A percentile compares a stretch with the other conserved stretches of the same genome.
Conservation (phyloP, 2,329 filamentous ascomycete species). For the Botryotinia convoluta region DNA sequence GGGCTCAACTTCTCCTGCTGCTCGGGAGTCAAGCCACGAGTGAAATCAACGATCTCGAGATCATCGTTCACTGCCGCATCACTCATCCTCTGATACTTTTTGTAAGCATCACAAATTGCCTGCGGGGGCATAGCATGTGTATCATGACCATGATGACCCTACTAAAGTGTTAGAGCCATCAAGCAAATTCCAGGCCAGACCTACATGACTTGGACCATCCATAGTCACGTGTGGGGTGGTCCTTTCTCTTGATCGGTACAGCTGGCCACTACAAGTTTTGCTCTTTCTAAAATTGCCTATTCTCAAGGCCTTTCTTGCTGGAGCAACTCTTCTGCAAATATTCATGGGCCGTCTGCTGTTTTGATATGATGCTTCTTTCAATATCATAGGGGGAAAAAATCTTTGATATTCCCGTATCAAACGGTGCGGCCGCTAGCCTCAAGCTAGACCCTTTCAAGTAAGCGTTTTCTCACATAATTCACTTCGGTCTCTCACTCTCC, state of each 20-base stretch:
- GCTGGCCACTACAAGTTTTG: slow-evolving; percentile 3
- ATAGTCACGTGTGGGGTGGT: slow-evolving; percentile 17
- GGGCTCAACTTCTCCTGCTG: slow-evolving; percentile 32
- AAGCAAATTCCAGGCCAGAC: not conserved
- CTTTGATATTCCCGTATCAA: not conserved
- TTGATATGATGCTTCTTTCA: not conserved
- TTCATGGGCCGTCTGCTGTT: slow-evolving; percentile 4
- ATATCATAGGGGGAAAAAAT: not conserved
- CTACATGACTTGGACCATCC: slow-evolving; percentile 18
- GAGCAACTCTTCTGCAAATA: not conserved
- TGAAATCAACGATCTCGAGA: slow-evolving; percentile 36
- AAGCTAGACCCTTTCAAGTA: not conserved
- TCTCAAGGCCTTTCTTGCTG: not conserved
- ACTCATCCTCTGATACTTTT: slow-evolving; percentile 37
- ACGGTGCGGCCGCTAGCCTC: not conserved
- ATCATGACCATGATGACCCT: slow-evolving; percentile 33
- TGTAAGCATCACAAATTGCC: slow-evolving; percentile 37
- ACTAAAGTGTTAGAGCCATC: not conserved
- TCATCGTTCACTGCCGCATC: slow-evolving; percentile 31
- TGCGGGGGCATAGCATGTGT: slow-evolving; percentile 39
- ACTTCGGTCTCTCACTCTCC: not conserved
- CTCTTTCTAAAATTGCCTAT: not conserved
- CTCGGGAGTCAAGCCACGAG: slow-evolving; percentile 32
- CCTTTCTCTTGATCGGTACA: slow-evolving; percentile 9
- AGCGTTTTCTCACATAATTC: not conserved